Evolutionary conservation across 345 rosid species (phyloP), one percentile per base, ranked within the genome.

Genomic region (Gossypium raimondii): DNA sequence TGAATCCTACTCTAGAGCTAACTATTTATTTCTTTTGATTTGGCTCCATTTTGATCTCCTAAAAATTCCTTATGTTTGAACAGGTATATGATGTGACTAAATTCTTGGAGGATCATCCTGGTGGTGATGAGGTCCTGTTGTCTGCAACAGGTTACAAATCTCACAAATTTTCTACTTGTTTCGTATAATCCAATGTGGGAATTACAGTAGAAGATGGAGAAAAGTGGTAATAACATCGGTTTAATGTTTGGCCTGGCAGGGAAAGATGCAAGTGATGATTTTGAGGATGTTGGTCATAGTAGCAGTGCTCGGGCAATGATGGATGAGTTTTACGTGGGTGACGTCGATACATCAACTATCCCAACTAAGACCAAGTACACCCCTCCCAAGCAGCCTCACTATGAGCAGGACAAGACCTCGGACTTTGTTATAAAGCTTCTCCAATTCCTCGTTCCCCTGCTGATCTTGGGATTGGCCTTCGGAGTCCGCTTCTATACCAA

Each of bases 231-330:
- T 34, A 34, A 34, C 7, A 60, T 3, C 13, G 45, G 75, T 10
- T 55, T 55, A 24, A 16, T 61, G 7, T 7, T 1, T 64, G 63
- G 18, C 25, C n/a, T 60, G 67, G 41, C 84, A 94, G 98, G 97
- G 78, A 94, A 95, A 85, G 98, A 95, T 59, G 97, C 98, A 0
- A 91, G 97, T 6, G 91, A 91, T 78, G 98, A 95, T 79, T 95
- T 95, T 24, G 98, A 91, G 78, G 97, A 95, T 80, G 94, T 95
- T 14, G 99, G 97, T 12, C 99, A 95, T 74, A 93, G 99, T 76
- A 80, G 77, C 60, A 85, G 82, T 20, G 99, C 99, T 3, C 87
- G 83, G 74, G 92, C 93, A 4, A 91, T 93, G 97, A 84, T 93
- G 85, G 98, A 89, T 45, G 98, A 93, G 77, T 85, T 76, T 82